Evolutionary conservation across 179 eudicot genomes (phyloP), one percentile per base, ranked within the genome.

Genomic region (Gypsophila paniculata): DNA sequence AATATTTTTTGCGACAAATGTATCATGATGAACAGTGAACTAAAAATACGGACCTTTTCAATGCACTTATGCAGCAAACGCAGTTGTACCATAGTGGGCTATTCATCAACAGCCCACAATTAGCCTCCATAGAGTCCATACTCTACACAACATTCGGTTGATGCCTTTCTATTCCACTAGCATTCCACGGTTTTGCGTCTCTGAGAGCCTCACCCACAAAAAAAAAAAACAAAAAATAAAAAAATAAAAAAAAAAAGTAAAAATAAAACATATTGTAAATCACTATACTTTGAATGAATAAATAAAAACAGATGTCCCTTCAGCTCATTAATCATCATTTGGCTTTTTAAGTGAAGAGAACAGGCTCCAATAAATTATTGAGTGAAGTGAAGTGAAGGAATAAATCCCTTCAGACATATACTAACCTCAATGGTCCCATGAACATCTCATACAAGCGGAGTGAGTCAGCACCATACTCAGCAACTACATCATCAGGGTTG

Each of bases 361-460:
- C n/a, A n/a, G n/a, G n/a, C n/a, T n/a, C n/a, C n/a, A n/a, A n/a
- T n/a, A n/a, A n/a, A 6, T 10, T 46, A 13, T 46, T 46, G 52
- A 46, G 1, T 46, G 15, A 46, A 46, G 12, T 13, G 1, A 2
- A 46, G n/a, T 6, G 52, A 9, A 46, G 4, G 18, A 48, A 9
- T 17, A 65, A 44, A 69, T 9, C 29, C 74, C 38, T 51, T 64
- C 69, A 59, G 65, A 57, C 36, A 58, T 13, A 59, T 65, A 69
- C 57, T 70, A 75, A 94, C 99, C 99, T 88, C 71, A 94, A 79
- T 80, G 99, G 97, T 68, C 97, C 99, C 99, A 90, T 94, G 85
- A 94, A 94, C 99, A 94, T 94, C 81, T 94, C 99, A 79, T 90
- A 94, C 84, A 94, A 79, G 63, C 99, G 92, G 71, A 94, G 95